phyloP scores from a whole-genome alignment of 2,329 filamentous ascomycete genomes.

The Cadophora gregata region DNA sequence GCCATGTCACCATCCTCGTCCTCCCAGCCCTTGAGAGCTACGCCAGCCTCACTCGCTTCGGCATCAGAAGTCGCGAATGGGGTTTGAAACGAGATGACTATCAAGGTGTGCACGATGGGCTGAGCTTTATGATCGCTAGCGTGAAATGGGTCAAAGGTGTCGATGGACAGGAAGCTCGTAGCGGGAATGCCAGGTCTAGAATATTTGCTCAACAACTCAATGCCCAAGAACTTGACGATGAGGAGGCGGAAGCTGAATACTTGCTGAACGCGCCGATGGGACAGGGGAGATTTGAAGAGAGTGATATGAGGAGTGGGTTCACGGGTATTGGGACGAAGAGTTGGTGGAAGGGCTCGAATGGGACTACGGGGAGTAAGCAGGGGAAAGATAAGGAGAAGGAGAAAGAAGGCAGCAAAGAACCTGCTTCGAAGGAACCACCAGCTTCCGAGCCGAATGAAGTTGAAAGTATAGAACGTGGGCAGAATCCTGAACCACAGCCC shows the following conservation, averaged over 20 bases:
- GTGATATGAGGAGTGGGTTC: constrained; percentile 35
- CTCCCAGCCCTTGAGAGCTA: constrained; percentile 82
- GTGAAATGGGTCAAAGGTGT: constrained; percentile 87
- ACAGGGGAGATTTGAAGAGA: constrained; percentile 27
- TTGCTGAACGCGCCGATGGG: constrained; percentile 21
- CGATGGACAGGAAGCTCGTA: constrained; percentile 52
- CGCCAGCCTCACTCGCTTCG: constrained; percentile 74
- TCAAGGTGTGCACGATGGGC: constrained; percentile 50
- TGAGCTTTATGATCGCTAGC: constrained; percentile 84
- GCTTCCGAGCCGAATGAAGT: background rate
- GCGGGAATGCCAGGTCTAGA: constrained; percentile 47
- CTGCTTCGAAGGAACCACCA: background rate
- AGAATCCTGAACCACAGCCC: background rate
- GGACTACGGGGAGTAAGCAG: background rate
- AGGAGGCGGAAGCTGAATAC: constrained; percentile 26
- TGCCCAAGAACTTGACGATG: constrained; percentile 34
- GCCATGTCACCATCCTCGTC: constrained; percentile 86
- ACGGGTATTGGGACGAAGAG: constrained; percentile 36
- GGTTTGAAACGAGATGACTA: constrained; percentile 57
- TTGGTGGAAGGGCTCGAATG: constrained; percentile 36
- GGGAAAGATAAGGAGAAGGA: constrained; percentile 3
- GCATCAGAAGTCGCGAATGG: constrained; percentile 83
- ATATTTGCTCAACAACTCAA: constrained; percentile 31
- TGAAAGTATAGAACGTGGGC: background rate
- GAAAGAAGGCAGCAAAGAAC: background rate